phyloP scores from a whole-genome alignment of 139 green algal genomes.

The Picochlorum sp. region DNA sequence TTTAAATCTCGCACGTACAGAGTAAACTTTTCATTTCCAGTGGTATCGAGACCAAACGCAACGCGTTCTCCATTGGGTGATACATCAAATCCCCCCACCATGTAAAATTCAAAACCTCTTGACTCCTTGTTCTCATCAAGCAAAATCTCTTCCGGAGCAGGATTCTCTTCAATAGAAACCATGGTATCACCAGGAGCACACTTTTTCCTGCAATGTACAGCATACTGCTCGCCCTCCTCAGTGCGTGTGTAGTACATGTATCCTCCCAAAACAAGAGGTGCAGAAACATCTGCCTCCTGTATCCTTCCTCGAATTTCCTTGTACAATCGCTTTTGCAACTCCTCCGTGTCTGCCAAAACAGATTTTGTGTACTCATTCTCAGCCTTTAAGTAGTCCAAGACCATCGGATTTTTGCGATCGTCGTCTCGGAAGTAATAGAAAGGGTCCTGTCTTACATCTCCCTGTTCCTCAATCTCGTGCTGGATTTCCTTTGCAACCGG shows the following conservation, averaged over 20 bases:
- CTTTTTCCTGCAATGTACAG: conserved; percentile 56
- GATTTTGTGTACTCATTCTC: conserved; percentile 70
- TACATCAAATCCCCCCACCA: conserved; percentile 28
- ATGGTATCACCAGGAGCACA: conserved; percentile 39
- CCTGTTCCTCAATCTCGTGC: conserved; percentile 15
- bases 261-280: conserved; percentile 40
- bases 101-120: conserved; percentile 44
- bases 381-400: conserved; percentile 38
- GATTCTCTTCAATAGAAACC: conserved; percentile 52
- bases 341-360: conserved; percentile 68
- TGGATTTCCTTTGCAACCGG: conserved; percentile 9
- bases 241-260: conserved; percentile 82
- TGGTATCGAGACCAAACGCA: conserved; percentile 65
- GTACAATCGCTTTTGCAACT: conserved; percentile 70
- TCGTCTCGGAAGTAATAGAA: conserved; percentile 85
- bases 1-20: conserved; percentile 64
- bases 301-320: conserved; percentile 78
- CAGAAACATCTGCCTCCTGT: conserved; percentile 69
- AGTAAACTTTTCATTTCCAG: conserved; percentile 72
- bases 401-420: conserved; percentile 43
- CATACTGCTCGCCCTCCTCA: conserved; percentile 54
- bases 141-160: conserved; percentile 52
- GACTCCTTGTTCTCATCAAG: conserved; percentile 60
- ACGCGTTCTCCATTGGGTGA: conserved; percentile 33
- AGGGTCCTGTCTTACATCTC: conserved; percentile 43